Evolutionary conservation across 2,329 filamentous ascomycete genomes (phyloP), one percentile per base, ranked within the genome.

Genomic region (Cercospora sojina): DNA sequence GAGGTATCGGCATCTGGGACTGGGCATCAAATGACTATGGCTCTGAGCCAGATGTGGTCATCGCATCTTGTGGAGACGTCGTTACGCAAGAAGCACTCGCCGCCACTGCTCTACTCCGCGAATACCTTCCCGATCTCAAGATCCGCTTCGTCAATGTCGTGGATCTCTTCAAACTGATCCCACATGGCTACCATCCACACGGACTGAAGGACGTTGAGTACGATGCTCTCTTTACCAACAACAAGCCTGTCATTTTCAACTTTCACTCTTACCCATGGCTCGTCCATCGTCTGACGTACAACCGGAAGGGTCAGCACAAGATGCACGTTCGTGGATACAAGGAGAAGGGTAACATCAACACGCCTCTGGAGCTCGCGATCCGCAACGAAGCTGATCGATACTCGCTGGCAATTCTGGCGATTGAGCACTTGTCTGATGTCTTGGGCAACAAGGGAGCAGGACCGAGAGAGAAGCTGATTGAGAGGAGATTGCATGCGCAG

Each of bases 201-300:
- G 91, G 90, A 47, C 83, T 93, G 65, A 84, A 82, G 0, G 87
- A 91, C 71, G 70, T 73, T 18, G 88, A 92, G 75, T 93, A 88
- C 86, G 79, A 79, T 13, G 82, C 88, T 43, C 80, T 92, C 70
- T 93, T 93, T 83, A 93, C 90, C 0, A 82, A 84, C 16, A 82
- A 92, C 80, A 88, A 84, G 70, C 91, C 90, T 23, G 82, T 92
- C 75, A 87, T 93, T 75, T 93, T 93, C 83, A 93, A 92, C 81
- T 93, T 93, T 86, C 91, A 93, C 81, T 90, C 87, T 32, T 93
- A 93, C 80, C 90, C 91, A 8, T 93, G 89, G 89, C 83, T 93
- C 73, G 86, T 93, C 60, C 90, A 93, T 80, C 85, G 90, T 59
- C 79, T 93, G 71, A 90, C 90, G 0, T 93, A 92, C 80, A 90